These are phyloP conservation scores for Mycena epipterygia DNA, from an alignment of 768 basidiomycete genomes.

Conservation along the genomic window DNA sequence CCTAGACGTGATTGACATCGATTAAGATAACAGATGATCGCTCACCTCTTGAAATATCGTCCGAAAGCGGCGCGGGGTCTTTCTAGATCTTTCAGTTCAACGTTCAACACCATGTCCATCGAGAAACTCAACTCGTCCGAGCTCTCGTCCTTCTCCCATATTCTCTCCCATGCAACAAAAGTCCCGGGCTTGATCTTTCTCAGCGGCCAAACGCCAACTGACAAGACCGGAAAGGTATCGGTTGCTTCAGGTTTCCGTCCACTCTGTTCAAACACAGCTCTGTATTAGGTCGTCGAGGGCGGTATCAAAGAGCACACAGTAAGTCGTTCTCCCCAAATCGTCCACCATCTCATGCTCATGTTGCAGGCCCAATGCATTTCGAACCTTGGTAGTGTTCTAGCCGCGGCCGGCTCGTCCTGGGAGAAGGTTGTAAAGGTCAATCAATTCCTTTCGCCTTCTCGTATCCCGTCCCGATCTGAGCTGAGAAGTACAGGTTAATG, in stretches of 20 bases:
- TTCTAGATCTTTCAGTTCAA: background rate
- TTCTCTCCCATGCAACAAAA: constrained; percentile 58
- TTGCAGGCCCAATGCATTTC: constrained; percentile 67
- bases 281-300: constrained; percentile 68
- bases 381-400: constrained; percentile 67
- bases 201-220: constrained; percentile 71
- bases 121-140: constrained; percentile 69
- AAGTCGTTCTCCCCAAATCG: constrained; percentile 32
- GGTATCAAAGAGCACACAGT: constrained; percentile 74
- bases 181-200: constrained; percentile 71
- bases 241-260: too few species aligned
- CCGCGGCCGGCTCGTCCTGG: constrained; percentile 70
- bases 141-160: constrained; percentile 58
- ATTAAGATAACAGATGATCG: too few species aligned
- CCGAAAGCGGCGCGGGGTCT: too few species aligned
- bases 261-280: too few species aligned
- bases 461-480: background rate
- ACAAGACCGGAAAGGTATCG: constrained; percentile 56
- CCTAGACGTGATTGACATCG: too few species aligned
- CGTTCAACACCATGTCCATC: constrained; percentile 56
- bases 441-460: background rate
- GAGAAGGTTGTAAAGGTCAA: constrained; percentile 63
- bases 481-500: constrained; percentile 54
- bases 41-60: too few species aligned
- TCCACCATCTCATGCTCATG: constrained; percentile 2